Evolutionary conservation across 2,329 filamentous ascomycete genomes (phyloP), one percentile per base, ranked within the genome.

Genomic region (Helminthosporium solani): DNA sequence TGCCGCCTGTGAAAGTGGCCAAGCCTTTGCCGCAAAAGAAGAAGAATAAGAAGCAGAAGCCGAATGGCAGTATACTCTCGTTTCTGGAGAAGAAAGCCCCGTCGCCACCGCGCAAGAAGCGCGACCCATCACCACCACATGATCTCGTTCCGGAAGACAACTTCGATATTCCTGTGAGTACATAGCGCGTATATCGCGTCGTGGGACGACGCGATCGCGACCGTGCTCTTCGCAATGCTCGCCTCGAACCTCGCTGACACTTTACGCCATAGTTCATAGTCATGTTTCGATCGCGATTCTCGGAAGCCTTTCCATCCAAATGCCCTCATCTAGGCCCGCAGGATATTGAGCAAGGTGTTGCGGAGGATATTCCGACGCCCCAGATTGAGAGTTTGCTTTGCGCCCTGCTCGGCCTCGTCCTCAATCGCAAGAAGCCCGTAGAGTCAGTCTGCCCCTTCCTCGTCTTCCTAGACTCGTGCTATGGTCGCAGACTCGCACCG

Each of bases 361-460:
- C 85, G 50, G 88, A 92, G 67, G 74, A 80, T 39, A 74, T 85
- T 18, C 91, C 92, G 2, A 89, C 90, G 60, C 86, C 95, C 63
- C 86, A 91, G 64, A 85, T 88, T 37, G 92, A 97, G 75, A 82
- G 85, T 58, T 83, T 99, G 47, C 78, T 99, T 20, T 99, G 95
- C 76, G 90, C 90, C 52, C 74, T 99, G 56, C 77, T 99, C 35
- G 86, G 88, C 25, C 78, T 99, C 60, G 82, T 96, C 44, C 78
- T 99, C 63, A 99, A 99, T 72, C 86, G 94, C 71, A 97, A 99
- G 78, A 96, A 99, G 70, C 91, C 96, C 74, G 88, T 97, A 68
- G 96, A 99, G 94, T 97, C 82, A 73, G 90, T 76, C 52, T 53
- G 66, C 66, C 61, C 46, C 20, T 41, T 40, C 2, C n/a, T 33